Conservation (phyloP, 2,329 filamentous ascomycete species). For the Colletotrichum sojae region DNA sequence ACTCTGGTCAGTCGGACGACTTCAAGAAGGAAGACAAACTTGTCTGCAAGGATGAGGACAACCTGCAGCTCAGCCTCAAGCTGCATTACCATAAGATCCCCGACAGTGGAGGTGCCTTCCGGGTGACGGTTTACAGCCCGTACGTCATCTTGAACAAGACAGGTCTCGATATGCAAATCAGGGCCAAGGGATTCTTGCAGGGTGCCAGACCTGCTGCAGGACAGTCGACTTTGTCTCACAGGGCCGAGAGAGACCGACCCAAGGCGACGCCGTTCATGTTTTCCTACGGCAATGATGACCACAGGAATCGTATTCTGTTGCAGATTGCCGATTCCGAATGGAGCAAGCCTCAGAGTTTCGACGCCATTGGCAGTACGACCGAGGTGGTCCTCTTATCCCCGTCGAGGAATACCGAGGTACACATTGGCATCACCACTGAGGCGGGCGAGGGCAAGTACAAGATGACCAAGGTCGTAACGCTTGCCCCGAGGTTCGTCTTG, state of each 20-base stretch:
- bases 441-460: constrained; percentile 98
- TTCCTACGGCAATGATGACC: constrained; percentile 89
- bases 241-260: constrained; percentile 67
- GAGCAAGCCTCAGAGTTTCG: constrained; percentile 98
- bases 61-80: constrained; percentile 83
- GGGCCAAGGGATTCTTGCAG: constrained; percentile 90
- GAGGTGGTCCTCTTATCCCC: constrained; percentile 87
- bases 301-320: constrained; percentile 89
- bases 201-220: constrained; percentile 87
- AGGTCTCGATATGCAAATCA: constrained; percentile 87
- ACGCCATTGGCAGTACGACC: constrained; percentile 93
- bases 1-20: constrained; percentile 87
- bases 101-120: constrained; percentile 95
- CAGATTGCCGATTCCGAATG: constrained; percentile 92
- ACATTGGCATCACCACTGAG: constrained; percentile 89
- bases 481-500: constrained; percentile 92
- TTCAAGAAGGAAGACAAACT: constrained; percentile 87
- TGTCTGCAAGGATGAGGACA: constrained; percentile 87
- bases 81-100: constrained; percentile 93
- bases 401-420: constrained; percentile 83
- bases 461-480: constrained; percentile 93
- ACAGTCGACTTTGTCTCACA: constrained; percentile 72
- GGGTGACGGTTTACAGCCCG: constrained; percentile 93
- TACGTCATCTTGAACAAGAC: constrained; percentile 98
- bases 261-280: constrained; percentile 96